Conservation (phyloP, 1,139 yeast species). For the Trichomonascaceae sp. region DNA sequence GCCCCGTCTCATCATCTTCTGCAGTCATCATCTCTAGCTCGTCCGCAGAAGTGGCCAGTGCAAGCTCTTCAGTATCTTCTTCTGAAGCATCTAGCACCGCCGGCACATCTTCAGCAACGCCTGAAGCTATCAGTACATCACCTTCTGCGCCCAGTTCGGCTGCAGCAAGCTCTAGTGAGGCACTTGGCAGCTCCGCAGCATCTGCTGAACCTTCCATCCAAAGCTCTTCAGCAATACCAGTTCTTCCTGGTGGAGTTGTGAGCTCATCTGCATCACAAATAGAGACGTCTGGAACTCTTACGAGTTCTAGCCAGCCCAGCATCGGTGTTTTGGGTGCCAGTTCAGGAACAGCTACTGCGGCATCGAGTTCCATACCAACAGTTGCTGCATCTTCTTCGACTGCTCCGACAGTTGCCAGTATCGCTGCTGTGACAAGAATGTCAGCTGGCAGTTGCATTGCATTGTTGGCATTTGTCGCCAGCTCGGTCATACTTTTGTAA, state of each 20-base stretch:
- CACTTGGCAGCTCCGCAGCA: neutral
- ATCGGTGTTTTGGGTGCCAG: neutral
- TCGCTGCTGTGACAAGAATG: neutral
- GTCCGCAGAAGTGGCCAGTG: neutral
- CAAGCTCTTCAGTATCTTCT: neutral
- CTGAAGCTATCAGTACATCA: neutral
- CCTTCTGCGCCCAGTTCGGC: neutral
- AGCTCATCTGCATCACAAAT: neutral
- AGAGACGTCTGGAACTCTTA: neutral
- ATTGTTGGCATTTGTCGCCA: neutral
- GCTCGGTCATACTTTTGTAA: neutral
- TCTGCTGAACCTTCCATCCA: neutral
- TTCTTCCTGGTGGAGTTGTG: neutral
- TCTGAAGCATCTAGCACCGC: neutral
- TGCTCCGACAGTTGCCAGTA: neutral
- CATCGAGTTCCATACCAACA: neutral
- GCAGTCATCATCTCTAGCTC: constrained; percentile 6
- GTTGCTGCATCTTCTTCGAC: neutral
- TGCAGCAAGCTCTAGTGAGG: neutral
- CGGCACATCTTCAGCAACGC: neutral
- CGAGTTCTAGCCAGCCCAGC: neutral
- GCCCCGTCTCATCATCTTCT: constrained; percentile 1
- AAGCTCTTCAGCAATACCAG: neutral
- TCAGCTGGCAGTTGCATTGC: neutral
- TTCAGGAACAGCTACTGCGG: neutral